Base-by-base conservation (phyloP, 306 rosid species). In the Lablab purpureus region DNA sequence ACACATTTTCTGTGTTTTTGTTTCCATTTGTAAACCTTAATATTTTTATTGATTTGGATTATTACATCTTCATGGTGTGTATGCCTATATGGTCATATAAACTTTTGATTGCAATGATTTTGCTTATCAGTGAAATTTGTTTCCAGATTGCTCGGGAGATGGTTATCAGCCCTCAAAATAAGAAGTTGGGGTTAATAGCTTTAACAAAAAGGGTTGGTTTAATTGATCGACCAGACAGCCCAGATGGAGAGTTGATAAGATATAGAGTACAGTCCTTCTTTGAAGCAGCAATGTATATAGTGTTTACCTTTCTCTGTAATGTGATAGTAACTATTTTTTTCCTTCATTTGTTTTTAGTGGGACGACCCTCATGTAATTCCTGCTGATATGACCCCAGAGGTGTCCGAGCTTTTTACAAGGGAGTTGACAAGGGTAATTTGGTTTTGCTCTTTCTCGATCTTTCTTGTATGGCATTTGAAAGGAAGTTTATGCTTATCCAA, bases 161-260 rank as follows among this genome's bases (percentile, higher is more conserved):
- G 99, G 99, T 91, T 30, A 95, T 95, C 86, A 91, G 99, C 80
- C 97, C 99, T 80, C 99, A 95, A 83, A 93, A 93, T 86, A 34
- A 79, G 67, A 93, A 88, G 82, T 78, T 93, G 93, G 99, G 97
- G 82, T 93, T 95, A 68, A 77, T 85, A 37, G 77, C 87, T 49
- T 89, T 93, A 80, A 95, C 99, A 41, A 93, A 85, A 85, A 90
- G 84, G 80, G 82, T 87, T 80, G 97, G 98, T 71, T 72, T 93
- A 71, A 85, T 65, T 76, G 96, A 95, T 80, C 90, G 82, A 69
- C 91, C 97, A 59, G 98, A 91, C 79, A 87, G 63, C 83, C 87
- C 99, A 41, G 99, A 93, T 69, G 97, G 92, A 58, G 94, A 95
- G 79, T 78, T 91, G 89, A 93, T 93, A 78, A 93, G 97, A 91